These are phyloP conservation scores for Fusarium subtropicale DNA, from an alignment of 2,329 filamentous ascomycete species.

Conservation along the genomic window DNA sequence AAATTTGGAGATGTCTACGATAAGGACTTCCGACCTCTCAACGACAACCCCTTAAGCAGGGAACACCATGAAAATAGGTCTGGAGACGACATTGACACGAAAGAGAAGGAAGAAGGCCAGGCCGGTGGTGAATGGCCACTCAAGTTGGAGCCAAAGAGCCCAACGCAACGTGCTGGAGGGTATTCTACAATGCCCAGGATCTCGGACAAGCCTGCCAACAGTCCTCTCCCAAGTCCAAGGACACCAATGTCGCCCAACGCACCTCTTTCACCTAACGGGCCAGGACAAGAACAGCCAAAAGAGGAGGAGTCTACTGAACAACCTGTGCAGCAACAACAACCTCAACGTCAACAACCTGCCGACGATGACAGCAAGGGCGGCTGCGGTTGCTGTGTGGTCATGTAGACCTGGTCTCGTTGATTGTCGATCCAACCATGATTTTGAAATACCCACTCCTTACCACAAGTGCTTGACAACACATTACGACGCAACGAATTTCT, in stretches of 20 bases:
- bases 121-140: slow-evolving; percentile 69
- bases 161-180: slow-evolving; percentile 58
- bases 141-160: slow-evolving; percentile 61
- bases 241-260: slow-evolving; percentile 56
- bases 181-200: slow-evolving; percentile 75
- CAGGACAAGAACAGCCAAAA: slow-evolving; percentile 40
- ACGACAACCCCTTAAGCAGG: slow-evolving; percentile 67
- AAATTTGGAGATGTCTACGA: slow-evolving; percentile 88
- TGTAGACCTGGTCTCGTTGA: slow-evolving; percentile 51
- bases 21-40: slow-evolving; percentile 86
- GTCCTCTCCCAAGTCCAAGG: slow-evolving; percentile 59
- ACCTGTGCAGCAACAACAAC: slow-evolving; percentile 29
- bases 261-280: slow-evolving; percentile 26
- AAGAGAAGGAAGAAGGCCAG: slow-evolving; percentile 28
- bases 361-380: slow-evolving; percentile 56
- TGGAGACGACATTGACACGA: slow-evolving; percentile 18
- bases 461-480: slow-evolving; percentile 39
- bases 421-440: slow-evolving; percentile 10
- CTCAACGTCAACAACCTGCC: slow-evolving; percentile 29
- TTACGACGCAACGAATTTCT: slow-evolving; percentile 51
- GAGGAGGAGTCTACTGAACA: slow-evolving; percentile 27
- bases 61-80: slow-evolving; percentile 53
- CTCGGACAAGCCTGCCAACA: slow-evolving; percentile 51
- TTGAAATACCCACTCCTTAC: slow-evolving; percentile 23
- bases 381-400: slow-evolving; percentile 65